Evolutionary conservation across 2,329 filamentous ascomycete genomes (phyloP).

Genomic region (Aureobasidium vineae): DNA sequence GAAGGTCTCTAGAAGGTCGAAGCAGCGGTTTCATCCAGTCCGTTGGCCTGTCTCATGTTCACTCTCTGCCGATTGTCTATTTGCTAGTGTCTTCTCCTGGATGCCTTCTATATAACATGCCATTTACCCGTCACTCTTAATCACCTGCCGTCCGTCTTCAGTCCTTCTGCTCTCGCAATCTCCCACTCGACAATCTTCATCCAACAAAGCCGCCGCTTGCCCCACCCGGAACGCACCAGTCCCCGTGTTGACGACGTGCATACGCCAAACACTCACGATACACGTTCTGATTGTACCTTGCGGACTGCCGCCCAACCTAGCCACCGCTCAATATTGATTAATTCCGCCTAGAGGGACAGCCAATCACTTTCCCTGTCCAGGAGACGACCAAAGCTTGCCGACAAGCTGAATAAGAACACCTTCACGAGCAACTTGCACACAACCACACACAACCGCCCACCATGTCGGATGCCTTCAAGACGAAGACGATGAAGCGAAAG

Average conservation of each 20-base stretch:
- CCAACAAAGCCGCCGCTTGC: conserved; percentile 9
- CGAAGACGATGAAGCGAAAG: conserved; percentile 93
- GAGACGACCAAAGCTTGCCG: conserved; percentile 1
- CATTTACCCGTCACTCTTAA: background rate
- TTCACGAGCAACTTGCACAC: background rate
- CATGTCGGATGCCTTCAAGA: conserved; percentile 62
- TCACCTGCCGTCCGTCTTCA: background rate
- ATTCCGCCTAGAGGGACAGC: background rate
- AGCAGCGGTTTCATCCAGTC: conserved; percentile 2
- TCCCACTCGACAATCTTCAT: background rate
- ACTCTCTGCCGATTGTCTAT: background rate
- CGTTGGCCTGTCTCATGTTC: background rate
- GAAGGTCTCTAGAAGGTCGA: conserved; percentile 15
- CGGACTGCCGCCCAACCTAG: background rate
- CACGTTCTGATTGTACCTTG: background rate
- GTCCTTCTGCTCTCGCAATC: background rate
- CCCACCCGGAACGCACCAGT: conserved; percentile 2
- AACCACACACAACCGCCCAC: conserved; percentile 18
- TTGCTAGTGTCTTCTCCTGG: background rate
- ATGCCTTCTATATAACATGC: conserved; percentile 2
- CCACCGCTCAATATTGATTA: conserved; percentile 12
- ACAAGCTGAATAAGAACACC: background rate
- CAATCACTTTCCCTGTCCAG: conserved; percentile 10
- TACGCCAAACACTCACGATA: background rate
- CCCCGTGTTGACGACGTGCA: conserved; percentile 20